phyloP scores from a whole-genome alignment of 2,329 filamentous ascomycete species.

The Coleophoma crateriformis region DNA sequence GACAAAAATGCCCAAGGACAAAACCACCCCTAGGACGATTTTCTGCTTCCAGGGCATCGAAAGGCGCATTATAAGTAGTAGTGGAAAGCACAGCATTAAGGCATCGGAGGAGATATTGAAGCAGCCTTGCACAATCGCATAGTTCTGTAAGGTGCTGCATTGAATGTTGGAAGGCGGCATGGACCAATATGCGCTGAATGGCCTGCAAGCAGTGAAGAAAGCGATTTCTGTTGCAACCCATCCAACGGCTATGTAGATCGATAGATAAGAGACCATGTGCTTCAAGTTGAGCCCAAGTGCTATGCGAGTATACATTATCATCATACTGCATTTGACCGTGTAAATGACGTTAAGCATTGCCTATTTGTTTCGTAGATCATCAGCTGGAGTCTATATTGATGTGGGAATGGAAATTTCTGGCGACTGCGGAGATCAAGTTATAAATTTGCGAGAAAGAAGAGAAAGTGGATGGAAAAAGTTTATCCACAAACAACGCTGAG shows the following conservation, averaged over 20 bases:
- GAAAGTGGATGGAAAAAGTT: not conserved
- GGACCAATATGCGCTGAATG: slow-evolving; percentile 50
- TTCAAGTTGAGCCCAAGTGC: slow-evolving; percentile 39
- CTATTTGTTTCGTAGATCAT: slow-evolving; percentile 1
- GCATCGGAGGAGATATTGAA: slow-evolving; percentile 55
- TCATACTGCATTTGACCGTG: slow-evolving; percentile 47
- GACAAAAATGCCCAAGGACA: slow-evolving; percentile 39
- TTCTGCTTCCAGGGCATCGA: slow-evolving; percentile 45
- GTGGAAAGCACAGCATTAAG: slow-evolving; percentile 49
- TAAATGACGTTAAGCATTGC: slow-evolving; percentile 46
- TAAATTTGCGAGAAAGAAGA: too few species aligned
- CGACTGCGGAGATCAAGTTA: too few species aligned
- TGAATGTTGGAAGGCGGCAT: slow-evolving; percentile 44
- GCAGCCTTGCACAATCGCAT: slow-evolving; percentile 49
- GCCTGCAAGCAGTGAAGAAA: slow-evolving; percentile 42
- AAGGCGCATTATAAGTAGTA: slow-evolving; percentile 46
- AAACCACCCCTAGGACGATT: slow-evolving; percentile 38
- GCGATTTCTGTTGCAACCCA: slow-evolving; percentile 45
- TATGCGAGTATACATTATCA: slow-evolving; percentile 51
- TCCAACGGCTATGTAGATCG: slow-evolving; percentile 38
- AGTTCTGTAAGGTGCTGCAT: slow-evolving; percentile 49
- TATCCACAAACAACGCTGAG: too few species aligned
- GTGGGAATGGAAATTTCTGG: too few species aligned
- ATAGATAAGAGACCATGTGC: slow-evolving; percentile 40
- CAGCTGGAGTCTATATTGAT: not conserved